Evolutionary conservation across 306 rosid genomes (phyloP).

Genomic region (Citrullus amarus): DNA sequence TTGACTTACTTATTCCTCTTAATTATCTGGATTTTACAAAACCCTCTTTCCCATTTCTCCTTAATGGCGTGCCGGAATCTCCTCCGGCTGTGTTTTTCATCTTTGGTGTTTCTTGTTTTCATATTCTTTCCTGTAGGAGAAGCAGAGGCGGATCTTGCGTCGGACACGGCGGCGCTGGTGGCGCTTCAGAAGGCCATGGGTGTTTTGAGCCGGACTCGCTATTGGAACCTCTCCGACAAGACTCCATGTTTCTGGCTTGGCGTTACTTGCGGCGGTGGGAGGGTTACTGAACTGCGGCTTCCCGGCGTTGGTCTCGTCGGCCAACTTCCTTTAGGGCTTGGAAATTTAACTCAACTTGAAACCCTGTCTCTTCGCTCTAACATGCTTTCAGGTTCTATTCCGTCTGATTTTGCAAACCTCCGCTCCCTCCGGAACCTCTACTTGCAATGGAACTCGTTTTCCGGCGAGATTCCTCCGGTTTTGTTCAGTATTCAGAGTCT

Average conservation of each 20-base stretch:
- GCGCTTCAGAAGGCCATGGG: constrained; percentile 25
- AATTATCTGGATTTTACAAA: neutral
- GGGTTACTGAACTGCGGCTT: constrained; percentile 43
- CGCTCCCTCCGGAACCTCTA: constrained; percentile 30
- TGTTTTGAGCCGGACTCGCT: constrained; percentile 56
- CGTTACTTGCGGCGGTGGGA: constrained; percentile 25
- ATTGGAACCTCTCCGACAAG: constrained; percentile 38
- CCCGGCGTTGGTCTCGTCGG: constrained; percentile 68
- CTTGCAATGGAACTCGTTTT: constrained; percentile 43
- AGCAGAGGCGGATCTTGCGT: constrained; percentile 37
- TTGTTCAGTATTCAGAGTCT: constrained; percentile 32
- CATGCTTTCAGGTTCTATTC: constrained; percentile 43
- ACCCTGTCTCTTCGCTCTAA: constrained; percentile 71
- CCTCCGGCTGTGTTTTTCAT: neutral
- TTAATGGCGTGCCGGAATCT: neutral
- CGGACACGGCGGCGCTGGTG: constrained; percentile 43
- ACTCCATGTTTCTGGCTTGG: constrained; percentile 66
- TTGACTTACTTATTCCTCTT: neutral
- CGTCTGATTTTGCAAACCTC: constrained; percentile 34
- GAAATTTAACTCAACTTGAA: constrained; percentile 51
- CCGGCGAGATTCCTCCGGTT: constrained; percentile 49
- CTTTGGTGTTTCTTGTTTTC: neutral
- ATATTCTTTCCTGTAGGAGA: neutral
- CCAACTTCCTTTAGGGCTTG: constrained; percentile 51
- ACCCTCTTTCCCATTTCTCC: neutral